Evolutionary conservation across 78 protist species (phyloP).

Genomic region (Pelomyxa schiedti): DNA sequence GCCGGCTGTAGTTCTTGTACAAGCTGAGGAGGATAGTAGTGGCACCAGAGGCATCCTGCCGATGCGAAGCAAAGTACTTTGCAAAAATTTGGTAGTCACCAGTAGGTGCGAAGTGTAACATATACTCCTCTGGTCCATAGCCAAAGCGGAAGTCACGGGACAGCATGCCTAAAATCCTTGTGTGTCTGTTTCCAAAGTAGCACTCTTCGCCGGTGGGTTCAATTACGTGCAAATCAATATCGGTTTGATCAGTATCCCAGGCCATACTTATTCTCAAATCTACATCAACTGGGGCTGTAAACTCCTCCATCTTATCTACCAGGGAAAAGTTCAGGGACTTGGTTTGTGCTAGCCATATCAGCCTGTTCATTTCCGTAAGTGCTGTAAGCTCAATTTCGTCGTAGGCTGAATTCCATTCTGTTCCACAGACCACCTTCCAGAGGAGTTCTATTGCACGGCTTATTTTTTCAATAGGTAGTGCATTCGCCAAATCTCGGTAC

Average conservation of each 20-base stretch:
- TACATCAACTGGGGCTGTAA: not conserved
- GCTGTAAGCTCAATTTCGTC: conserved; percentile 28
- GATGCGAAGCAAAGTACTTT: not conserved
- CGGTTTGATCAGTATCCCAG: conserved; percentile 23
- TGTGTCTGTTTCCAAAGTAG: not conserved
- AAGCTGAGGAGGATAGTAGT: not conserved
- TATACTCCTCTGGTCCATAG: conserved; percentile 27
- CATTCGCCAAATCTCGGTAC: not conserved
- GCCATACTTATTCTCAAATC: conserved; percentile 18
- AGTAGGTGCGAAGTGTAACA: not conserved
- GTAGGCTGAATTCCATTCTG: conserved; percentile 10
- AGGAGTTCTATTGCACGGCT: conserved; percentile 4
- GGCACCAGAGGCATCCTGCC: not conserved
- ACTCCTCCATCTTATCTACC: not conserved
- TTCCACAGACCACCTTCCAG: conserved; percentile 3
- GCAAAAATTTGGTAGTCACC: conserved; percentile 1
- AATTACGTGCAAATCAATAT: conserved; percentile 15
- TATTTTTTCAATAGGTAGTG: too few species aligned
- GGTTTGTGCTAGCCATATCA: conserved; percentile 2
- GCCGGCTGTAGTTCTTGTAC: not conserved
- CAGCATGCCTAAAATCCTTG: conserved; percentile 16
- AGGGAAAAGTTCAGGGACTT: not conserved
- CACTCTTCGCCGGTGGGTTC: conserved; percentile 20
- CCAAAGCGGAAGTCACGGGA: conserved; percentile 20
- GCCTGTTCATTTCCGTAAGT: conserved; percentile 5